Evolutionary conservation across 164 flowering plant species (phyloP).

Genomic region (Kalanchoe fedtschenkoi): DNA sequence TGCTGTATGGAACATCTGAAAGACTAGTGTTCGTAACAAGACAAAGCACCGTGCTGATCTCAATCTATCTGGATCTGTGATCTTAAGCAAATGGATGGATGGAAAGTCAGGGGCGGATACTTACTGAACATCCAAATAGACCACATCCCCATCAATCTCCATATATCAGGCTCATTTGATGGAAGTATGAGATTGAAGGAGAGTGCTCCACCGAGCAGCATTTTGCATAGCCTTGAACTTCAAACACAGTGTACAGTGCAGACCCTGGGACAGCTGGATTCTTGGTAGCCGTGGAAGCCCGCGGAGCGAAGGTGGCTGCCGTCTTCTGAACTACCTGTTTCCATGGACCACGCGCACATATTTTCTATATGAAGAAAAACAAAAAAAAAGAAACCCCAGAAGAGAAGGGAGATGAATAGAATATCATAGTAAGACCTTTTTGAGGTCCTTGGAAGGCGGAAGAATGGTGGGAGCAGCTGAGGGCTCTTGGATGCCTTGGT

Average conservation of each 20-base stretch:
- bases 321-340: conserved; percentile 84
- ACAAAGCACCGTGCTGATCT: no score
- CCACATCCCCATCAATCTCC: conserved; percentile 99
- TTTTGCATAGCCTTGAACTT: conserved; percentile 84
- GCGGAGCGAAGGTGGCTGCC: conserved; percentile 95
- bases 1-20: no score
- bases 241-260: conserved; percentile 71
- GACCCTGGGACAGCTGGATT: conserved; percentile 94
- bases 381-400: neutral
- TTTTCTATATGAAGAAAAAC: neutral
- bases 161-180: conserved; percentile 84
- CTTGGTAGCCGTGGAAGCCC: conserved; percentile 84
- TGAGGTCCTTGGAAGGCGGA: conserved; percentile 37
- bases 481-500: conserved; percentile 11
- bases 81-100: no score
- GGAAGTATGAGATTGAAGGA: conserved; percentile 90
- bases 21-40: no score
- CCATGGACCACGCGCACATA: no score
- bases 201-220: conserved; percentile 80
- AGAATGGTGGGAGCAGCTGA: conserved; percentile 7
- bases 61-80: no score
- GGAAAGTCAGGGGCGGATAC: conserved; percentile 15
- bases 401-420: neutral
- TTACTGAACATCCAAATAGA: conserved; percentile 99
- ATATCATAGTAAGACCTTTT: conserved; percentile 28